These are phyloP conservation scores for Rhizoclosmatium globosum DNA, from an alignment of 192 early-diverging fungal species.

Conservation along the genomic window DNA sequence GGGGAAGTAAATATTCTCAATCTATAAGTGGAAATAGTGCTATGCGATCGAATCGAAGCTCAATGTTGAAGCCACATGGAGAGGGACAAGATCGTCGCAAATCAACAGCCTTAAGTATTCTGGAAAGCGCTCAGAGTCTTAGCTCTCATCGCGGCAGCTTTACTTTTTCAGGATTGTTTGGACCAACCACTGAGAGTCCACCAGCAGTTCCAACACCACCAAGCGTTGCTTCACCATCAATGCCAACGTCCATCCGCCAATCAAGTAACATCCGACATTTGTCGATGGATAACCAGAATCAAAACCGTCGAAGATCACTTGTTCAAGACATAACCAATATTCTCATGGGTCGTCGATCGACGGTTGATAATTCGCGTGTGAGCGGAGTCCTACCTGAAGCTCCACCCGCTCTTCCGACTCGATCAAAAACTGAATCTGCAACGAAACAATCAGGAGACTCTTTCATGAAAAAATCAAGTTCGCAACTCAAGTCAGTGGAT, in stretches of 20 bases:
- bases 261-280: neutral
- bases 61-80: neutral
- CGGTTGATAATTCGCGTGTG: neutral
- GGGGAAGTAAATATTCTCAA: slow-evolving; percentile 3
- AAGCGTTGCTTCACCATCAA: neutral
- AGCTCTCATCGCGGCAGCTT: slow-evolving; percentile 4
- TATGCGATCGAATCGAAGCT: slow-evolving; percentile 14
- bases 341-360: neutral
- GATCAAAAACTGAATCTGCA: neutral
- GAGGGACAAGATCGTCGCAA: slow-evolving; percentile 8
- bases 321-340: neutral
- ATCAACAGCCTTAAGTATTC: slow-evolving; percentile 30
- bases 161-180: neutral
- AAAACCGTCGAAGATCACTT: neutral
- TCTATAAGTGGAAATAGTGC: neutral
- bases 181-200: neutral
- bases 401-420: neutral
- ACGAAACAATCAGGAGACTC: neutral
- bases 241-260: neutral
- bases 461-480: neutral
- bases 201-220: neutral
- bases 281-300: neutral
- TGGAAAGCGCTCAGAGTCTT: slow-evolving; percentile 13
- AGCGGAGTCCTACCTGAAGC: neutral
- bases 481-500: neutral